These are phyloP conservation scores for Colletotrichum acutatum DNA, from an alignment of 2,329 filamentous ascomycete species.

Conservation along the genomic window DNA sequence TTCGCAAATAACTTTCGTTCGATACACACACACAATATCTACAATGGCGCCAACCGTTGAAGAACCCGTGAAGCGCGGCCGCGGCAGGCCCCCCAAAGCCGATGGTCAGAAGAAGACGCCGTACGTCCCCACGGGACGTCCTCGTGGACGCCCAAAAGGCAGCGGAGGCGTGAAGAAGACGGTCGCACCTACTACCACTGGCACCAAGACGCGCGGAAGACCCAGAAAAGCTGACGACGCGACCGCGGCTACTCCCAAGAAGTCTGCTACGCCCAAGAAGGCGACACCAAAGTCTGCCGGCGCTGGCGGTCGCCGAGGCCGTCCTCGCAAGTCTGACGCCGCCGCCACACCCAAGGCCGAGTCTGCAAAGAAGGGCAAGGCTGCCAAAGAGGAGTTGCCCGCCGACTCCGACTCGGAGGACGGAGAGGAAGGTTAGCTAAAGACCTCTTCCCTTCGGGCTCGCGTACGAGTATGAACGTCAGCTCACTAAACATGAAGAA, in stretches of 20 bases:
- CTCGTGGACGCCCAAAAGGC: constrained; percentile 60
- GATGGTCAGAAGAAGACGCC: constrained; percentile 50
- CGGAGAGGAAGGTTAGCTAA: constrained; percentile 31
- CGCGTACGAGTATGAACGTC: background rate
- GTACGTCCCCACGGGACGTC: constrained; percentile 54
- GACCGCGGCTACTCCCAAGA: background rate
- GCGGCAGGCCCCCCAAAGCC: constrained; percentile 52
- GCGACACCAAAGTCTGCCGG: constrained; percentile 12
- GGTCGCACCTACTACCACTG: constrained; percentile 25
- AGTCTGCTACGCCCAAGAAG: constrained; percentile 24
- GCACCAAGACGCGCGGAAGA: constrained; percentile 42
- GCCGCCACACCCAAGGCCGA: constrained; percentile 40
- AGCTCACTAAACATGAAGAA: constrained; percentile 22
- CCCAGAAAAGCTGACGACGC: constrained; percentile 43
- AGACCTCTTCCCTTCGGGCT: background rate
- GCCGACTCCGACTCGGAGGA: constrained; percentile 7
- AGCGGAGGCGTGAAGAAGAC: constrained; percentile 46
- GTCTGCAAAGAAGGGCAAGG: constrained; percentile 35
- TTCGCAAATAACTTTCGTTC: background rate
- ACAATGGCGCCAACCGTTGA: constrained; percentile 36
- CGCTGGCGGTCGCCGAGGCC: constrained; percentile 42
- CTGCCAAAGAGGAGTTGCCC: constrained; percentile 14
- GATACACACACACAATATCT: background rate
- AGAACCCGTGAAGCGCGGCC: constrained; percentile 46
- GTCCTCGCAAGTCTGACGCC: constrained; percentile 45